phyloP scores from a whole-genome alignment of 805 yeast genomes.

The Tetrapisispora arboricola region DNA sequence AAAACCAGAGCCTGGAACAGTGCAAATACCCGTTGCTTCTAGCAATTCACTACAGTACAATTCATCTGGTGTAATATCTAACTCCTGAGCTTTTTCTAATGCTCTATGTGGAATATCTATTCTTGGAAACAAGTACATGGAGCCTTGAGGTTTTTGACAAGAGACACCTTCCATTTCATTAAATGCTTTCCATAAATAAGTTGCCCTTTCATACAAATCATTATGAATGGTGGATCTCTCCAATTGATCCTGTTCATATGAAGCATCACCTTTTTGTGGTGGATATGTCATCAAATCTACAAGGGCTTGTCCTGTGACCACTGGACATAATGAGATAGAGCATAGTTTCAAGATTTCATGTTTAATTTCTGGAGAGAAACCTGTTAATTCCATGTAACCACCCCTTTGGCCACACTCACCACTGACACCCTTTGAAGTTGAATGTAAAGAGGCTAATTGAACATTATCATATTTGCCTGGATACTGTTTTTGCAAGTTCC shows the following conservation, averaged over 20 bases:
- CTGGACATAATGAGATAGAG: constrained; percentile 86
- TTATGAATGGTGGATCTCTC: constrained; percentile 57
- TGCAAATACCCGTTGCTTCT: constrained; percentile 88
- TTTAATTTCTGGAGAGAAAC: constrained; percentile 60
- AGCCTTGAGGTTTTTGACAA: constrained; percentile 90
- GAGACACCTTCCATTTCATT: constrained; percentile 65
- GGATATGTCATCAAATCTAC: constrained; percentile 92
- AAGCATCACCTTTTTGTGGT: constrained; percentile 67
- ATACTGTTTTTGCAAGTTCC: constrained; percentile 47
- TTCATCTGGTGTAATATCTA: constrained; percentile 64
- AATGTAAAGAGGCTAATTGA: constrained; percentile 86
- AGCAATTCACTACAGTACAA: constrained; percentile 77
- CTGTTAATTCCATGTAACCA: constrained; percentile 92
- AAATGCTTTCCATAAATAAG: constrained; percentile 59
- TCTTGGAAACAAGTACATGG: constrained; percentile 92
- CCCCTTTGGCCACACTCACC: constrained; percentile 99
- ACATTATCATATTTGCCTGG: constrained; percentile 55
- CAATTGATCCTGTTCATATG: constrained; percentile 51
- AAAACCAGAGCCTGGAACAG: constrained; percentile 95
- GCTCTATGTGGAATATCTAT: constrained; percentile 58
- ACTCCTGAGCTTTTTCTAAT: constrained; percentile 45
- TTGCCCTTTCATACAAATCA: constrained; percentile 55
- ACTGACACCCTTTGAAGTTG: constrained; percentile 94
- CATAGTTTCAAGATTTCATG: constrained; percentile 75
- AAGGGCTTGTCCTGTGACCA: constrained; percentile 88